A percentile compares a stretch with the other conserved stretches of the same genome.
Conservation (phyloP, 805 yeast genomes). For the Myxozyma lipomycoides region DNA sequence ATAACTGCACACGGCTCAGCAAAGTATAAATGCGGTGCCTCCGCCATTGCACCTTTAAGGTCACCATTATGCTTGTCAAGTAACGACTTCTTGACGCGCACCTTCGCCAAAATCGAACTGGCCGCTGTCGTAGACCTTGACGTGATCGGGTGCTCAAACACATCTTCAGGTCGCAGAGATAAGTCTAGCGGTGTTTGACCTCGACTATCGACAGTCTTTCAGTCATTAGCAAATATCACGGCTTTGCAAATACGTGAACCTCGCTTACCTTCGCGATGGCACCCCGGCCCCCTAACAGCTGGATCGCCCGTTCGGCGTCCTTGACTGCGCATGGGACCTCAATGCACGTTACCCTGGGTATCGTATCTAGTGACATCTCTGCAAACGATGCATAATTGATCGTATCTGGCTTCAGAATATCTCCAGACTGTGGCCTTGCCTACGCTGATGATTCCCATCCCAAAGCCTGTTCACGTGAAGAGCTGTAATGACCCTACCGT, state of each 20-base stretch:
- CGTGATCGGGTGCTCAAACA: slow-evolving; percentile 49
- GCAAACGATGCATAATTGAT: too few relatives aligned
- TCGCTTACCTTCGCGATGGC: slow-evolving; percentile 16
- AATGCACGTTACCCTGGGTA: slow-evolving; percentile 25
- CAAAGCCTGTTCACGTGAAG: too few relatives aligned
- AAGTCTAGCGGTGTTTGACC: slow-evolving; percentile 37
- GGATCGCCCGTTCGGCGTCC: slow-evolving; percentile 19
- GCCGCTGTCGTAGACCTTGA: slow-evolving; percentile 33
- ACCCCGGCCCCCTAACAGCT: slow-evolving; percentile 21
- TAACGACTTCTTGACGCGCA: slow-evolving; percentile 34
- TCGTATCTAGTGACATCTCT: slow-evolving; percentile 8
- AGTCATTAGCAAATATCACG: not conserved
- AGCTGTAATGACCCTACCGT: too few relatives aligned
- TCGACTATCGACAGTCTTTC: slow-evolving; percentile 35
- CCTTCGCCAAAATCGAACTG: slow-evolving; percentile 34
- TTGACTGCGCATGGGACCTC: slow-evolving; percentile 26
- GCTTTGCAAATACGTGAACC: not conserved
- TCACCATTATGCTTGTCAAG: slow-evolving; percentile 39
- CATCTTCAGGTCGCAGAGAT: slow-evolving; percentile 37
- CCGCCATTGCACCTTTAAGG: slow-evolving; percentile 55
- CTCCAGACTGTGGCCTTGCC: too few relatives aligned
- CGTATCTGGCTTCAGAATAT: too few relatives aligned
- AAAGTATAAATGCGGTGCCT: slow-evolving; percentile 50
- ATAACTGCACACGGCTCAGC: slow-evolving; percentile 64
- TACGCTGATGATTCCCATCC: too few relatives aligned